Percentiles rank a stretch among this genome's conserved stretches.
phyloP scores from a whole-genome alignment of 1,139 yeast species.

The Candida tropicalis region DNA sequence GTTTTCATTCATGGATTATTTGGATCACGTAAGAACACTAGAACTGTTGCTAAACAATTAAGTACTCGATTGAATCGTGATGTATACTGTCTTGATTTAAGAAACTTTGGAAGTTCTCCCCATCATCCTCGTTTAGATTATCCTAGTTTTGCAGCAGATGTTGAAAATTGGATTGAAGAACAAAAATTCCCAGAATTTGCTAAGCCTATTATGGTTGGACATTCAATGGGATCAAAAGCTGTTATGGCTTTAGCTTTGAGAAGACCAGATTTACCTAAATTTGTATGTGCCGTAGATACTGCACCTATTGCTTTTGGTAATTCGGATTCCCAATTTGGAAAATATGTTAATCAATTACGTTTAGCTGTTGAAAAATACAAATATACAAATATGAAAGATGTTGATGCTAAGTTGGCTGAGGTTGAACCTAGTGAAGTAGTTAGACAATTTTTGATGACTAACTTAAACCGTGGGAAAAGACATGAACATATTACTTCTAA shows the following conservation, averaged over 20 bases:
- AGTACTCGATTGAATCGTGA: slow-evolving; percentile 44
- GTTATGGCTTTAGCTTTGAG: slow-evolving; percentile 86
- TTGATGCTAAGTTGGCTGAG: slow-evolving; percentile 61
- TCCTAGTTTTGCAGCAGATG: slow-evolving; percentile 82
- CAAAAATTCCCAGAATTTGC: slow-evolving; percentile 30
- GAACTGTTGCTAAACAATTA: slow-evolving; percentile 64
- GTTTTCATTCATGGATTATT: slow-evolving; percentile 86
- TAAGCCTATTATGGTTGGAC: slow-evolving; percentile 78
- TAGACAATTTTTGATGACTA: slow-evolving; percentile 77
- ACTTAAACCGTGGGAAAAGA: slow-evolving; percentile 53
- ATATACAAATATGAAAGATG: slow-evolving; percentile 61
- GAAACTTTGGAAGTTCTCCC: slow-evolving; percentile 95
- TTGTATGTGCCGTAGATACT: slow-evolving; percentile 82
- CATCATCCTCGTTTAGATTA: slow-evolving; percentile 71
- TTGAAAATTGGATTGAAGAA: slow-evolving; percentile 66
- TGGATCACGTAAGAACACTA: slow-evolving; percentile 78
- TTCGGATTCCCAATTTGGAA: slow-evolving; percentile 58
- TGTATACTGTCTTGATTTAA: slow-evolving; percentile 75
- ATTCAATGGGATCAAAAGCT: slow-evolving; percentile 96
- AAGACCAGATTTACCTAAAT: slow-evolving; percentile 62
- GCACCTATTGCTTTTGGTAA: slow-evolving; percentile 77
- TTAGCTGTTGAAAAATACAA: slow-evolving; percentile 49
- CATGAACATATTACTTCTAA: slow-evolving; percentile 44
- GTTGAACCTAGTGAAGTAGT: slow-evolving; percentile 63
- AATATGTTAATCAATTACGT: slow-evolving; percentile 65